Conservation (phyloP, 2,329 filamentous ascomycete genomes). For the Colletotrichum viniferum region DNA sequence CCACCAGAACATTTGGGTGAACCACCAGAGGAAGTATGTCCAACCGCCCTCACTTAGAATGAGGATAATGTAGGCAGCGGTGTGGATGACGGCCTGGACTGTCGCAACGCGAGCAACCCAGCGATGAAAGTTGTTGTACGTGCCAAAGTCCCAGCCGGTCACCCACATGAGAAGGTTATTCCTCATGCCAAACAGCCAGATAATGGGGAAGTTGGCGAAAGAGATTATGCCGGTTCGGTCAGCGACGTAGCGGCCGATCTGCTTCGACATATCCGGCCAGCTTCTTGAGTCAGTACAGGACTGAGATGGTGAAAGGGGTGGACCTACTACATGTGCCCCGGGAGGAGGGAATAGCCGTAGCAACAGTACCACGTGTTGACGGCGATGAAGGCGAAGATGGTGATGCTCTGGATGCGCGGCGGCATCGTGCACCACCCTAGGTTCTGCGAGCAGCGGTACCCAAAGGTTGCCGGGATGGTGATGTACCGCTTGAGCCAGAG, state of each 20-base stretch:
- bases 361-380: slow-evolving; percentile 42
- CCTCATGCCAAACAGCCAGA: slow-evolving; percentile 71
- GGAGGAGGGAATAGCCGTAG: slow-evolving; percentile 40
- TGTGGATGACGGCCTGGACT: slow-evolving; percentile 66
- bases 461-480: slow-evolving; percentile 46
- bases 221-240: slow-evolving; percentile 69
- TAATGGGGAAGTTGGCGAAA: slow-evolving; percentile 65
- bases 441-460: slow-evolving; percentile 45
- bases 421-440: slow-evolving; percentile 50
- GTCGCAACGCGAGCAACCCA: slow-evolving; percentile 69
- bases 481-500: slow-evolving; percentile 38
- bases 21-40: slow-evolving; percentile 40
- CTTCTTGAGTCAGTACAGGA: slow-evolving; percentile 24
- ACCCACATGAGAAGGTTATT: slow-evolving; percentile 71
- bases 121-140: slow-evolving; percentile 71
- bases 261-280: slow-evolving; percentile 35
- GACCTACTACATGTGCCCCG: slow-evolving; percentile 44
- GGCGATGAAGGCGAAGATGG: slow-evolving; percentile 39
- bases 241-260: slow-evolving; percentile 58
- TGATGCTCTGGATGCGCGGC: slow-evolving; percentile 45
- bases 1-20: slow-evolving; percentile 52
- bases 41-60: slow-evolving; percentile 42
- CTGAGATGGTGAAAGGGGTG: neutral
- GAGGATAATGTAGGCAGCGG: slow-evolving; percentile 59
- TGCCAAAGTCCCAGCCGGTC: slow-evolving; percentile 72